These are phyloP conservation scores for Stromatinia cepivora DNA, from an alignment of 2,329 filamentous ascomycete species.

Conservation along the genomic window DNA sequence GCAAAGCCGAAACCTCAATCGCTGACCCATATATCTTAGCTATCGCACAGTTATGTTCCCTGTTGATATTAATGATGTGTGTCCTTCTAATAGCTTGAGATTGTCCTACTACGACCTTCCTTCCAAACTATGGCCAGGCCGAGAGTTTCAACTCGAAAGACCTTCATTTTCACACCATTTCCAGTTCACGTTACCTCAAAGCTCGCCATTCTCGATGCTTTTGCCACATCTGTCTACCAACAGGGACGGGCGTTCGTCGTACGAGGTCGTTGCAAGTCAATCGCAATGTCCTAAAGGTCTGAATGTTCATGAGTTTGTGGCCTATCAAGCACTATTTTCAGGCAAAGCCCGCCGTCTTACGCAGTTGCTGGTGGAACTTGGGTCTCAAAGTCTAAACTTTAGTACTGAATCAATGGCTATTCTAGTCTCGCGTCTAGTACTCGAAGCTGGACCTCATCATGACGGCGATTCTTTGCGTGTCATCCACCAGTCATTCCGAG, in stretches of 20 bases:
- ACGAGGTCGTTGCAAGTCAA: constrained; percentile 49
- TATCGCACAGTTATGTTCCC: constrained; percentile 30
- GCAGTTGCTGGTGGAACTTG: constrained; percentile 51
- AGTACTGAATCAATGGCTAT: constrained; percentile 52
- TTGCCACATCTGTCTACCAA: constrained; percentile 30
- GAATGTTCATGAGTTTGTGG: constrained; percentile 51
- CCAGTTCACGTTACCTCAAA: constrained; percentile 40
- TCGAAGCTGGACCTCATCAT: constrained; percentile 54
- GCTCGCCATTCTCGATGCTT: constrained; percentile 36
- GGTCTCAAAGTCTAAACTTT: constrained; percentile 59
- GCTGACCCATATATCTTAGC: background rate
- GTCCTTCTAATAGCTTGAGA: constrained; percentile 38
- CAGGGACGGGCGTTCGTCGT: constrained; percentile 42
- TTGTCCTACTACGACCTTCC: constrained; percentile 39
- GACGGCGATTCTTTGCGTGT: constrained; percentile 44
- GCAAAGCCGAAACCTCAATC: background rate
- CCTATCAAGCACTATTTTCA: constrained; percentile 48
- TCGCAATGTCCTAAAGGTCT: constrained; percentile 48
- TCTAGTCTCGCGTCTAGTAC: constrained; percentile 53
- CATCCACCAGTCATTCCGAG: constrained; percentile 51
- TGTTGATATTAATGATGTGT: constrained; percentile 30
- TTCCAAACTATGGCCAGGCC: constrained; percentile 36
- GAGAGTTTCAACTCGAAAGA: constrained; percentile 26
- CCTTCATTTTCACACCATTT: constrained; percentile 41
- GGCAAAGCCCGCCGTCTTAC: constrained; percentile 50